Evolutionary conservation across 345 rosid species (phyloP), one percentile per base, ranked within the genome.

Genomic region (Lagerstroemia speciosa): DNA sequence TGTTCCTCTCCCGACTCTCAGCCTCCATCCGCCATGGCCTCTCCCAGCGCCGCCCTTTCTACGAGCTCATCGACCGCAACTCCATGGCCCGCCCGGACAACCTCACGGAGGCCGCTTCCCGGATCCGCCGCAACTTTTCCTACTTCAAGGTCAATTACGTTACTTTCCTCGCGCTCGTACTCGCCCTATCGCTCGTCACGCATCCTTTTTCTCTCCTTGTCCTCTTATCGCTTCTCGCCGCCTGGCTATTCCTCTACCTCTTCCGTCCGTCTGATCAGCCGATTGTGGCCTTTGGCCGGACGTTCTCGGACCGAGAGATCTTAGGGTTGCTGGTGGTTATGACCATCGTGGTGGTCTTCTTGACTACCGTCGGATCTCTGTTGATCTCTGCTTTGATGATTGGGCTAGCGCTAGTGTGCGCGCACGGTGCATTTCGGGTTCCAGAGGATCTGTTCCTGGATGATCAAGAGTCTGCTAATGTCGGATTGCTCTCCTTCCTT

Each of bases 381-480:
- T 65, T 72, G 62, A 66, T 72, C 55, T 72, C 75, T 40, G 65
- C 75, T 12, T 46, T 67, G 55, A 65, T 66, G 75, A 67, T 65
- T 2, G 75, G 75, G n/a, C 30, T 55, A 11, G 75, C 58, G 24
- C 22, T 72, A n/a, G 69, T 72, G 2, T 43, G 63, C 45, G 43
- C 34, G 31, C 75, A 72, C 30, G 75, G 69, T 20, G 75, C 75
- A 3, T 72, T 72, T 38, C 60, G 75, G 75, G 70, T 55, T 72
- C 75, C 75, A 3, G 75, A 72, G 60, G 75, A 72, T 48, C 70
- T 72, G 65, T 71, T 71, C 63, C 31, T 71, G 68, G 74, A 71
- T 46, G 74, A 71, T 22, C 68, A 71, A 60, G 74, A 72, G 29
- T 40, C 75, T 33, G 70, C 65, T 11, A 67, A 53, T 15, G 50